A percentile compares a stretch with the other conserved stretches of the same genome.
These are phyloP conservation scores for Neoscytalidium dimidiatum DNA, from an alignment of 2,329 filamentous ascomycete species.

Conservation along the genomic window DNA sequence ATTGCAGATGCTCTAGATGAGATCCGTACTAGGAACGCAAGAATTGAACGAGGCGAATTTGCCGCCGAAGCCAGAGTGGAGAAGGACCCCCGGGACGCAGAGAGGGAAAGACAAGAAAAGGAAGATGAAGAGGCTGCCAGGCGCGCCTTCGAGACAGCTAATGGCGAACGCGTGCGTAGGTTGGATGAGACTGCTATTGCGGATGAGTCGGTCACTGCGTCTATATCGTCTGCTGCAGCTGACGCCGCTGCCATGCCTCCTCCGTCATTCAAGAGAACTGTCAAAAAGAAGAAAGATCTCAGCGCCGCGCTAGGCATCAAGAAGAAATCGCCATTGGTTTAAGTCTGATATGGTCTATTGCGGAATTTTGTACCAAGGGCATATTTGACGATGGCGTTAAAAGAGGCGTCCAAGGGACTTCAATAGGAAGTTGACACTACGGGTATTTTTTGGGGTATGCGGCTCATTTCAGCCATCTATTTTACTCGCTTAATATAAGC, in stretches of 20 bases:
- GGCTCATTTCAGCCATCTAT: no score
- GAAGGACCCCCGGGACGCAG: constrained; percentile 52
- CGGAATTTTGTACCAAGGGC: no score
- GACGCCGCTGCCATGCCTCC: constrained; percentile 43
- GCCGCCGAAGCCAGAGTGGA: constrained; percentile 61
- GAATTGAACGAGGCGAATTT: constrained; percentile 74
- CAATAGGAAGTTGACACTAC: no score
- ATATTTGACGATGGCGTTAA: not conserved
- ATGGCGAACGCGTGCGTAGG: constrained; percentile 21
- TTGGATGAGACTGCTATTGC: constrained; percentile 31
- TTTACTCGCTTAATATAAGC: no score
- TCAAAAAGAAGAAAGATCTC: constrained; percentile 87
- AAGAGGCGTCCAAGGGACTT: no score
- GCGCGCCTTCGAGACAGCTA: constrained; percentile 65
- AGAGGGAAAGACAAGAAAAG: constrained; percentile 67
- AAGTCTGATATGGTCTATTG: not conserved
- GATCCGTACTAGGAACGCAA: constrained; percentile 87
- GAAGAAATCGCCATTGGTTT: constrained; percentile 58
- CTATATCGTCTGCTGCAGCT: constrained; percentile 32
- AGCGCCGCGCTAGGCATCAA: constrained; percentile 79
- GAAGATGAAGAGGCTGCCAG: constrained; percentile 84
- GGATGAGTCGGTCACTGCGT: constrained; percentile 31
- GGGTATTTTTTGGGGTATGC: no score
- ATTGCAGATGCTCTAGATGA: constrained; percentile 95
- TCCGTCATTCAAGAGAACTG: constrained; percentile 71